Percentiles rank a stretch among this genome's conserved stretches.
Evolutionary conservation across 2,329 filamentous ascomycete genomes (phyloP).

Genomic region (Hypomyces perniciosus): DNA sequence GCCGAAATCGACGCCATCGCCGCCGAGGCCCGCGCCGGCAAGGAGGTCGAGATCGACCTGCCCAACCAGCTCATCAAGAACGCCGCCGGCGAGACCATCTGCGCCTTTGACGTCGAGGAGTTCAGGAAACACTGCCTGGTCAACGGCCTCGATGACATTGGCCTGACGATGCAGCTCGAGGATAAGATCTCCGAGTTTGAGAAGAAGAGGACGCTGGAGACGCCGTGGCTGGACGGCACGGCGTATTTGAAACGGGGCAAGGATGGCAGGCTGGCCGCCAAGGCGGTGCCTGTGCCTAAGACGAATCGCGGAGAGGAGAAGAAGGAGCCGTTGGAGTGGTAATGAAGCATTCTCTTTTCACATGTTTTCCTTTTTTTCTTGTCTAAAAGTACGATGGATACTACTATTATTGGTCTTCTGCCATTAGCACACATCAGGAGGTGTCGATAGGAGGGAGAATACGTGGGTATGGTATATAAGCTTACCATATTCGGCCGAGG

Average conservation of each 20-base stretch:
- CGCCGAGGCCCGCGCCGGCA: conserved; percentile 69
- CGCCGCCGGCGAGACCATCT: conserved; percentile 65
- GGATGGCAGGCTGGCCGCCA: conserved; percentile 50
- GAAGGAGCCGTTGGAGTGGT: conserved; percentile 87
- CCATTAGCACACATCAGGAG: conserved; percentile 4
- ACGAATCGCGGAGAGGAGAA: conserved; percentile 83
- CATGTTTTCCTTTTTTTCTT: neutral
- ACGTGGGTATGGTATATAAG: neutral
- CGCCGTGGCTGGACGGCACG: conserved; percentile 85
- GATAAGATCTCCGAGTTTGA: conserved; percentile 85
- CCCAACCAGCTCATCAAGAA: conserved; percentile 78
- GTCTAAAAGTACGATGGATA: conserved; percentile 1
- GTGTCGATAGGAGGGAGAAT: conserved; percentile 3
- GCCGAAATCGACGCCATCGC: conserved; percentile 63
- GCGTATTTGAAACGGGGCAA: conserved; percentile 65
- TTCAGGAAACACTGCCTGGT: conserved; percentile 92
- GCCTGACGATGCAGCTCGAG: conserved; percentile 85
- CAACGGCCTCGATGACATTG: conserved; percentile 93
- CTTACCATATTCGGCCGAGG: conserved; percentile 8
- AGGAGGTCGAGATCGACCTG: conserved; percentile 85
- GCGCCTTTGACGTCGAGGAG: conserved; percentile 79
- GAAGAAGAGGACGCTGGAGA: conserved; percentile 65
- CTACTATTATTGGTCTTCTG: conserved; percentile 1
- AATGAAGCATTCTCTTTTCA: conserved; percentile 21
- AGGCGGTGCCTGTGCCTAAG: conserved; percentile 68